phyloP scores from a whole-genome alignment of 169 alveolate genomes.

The Theileria orientalis region DNA sequence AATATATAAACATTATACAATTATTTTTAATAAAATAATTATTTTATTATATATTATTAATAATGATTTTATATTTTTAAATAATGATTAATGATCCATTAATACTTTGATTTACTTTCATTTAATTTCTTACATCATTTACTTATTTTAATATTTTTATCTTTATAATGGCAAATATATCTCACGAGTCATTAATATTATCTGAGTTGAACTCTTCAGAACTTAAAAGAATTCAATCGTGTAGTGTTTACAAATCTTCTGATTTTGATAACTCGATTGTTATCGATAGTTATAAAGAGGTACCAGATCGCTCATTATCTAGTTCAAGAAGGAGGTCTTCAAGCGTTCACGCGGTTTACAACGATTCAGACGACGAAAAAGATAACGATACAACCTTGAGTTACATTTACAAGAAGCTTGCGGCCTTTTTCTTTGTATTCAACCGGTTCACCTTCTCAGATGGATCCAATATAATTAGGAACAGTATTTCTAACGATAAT shows the following conservation, averaged over 20 bases:
- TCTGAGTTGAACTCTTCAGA: conserved; percentile 23
- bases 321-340: conserved; percentile 23
- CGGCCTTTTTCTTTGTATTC: conserved; percentile 49
- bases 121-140: too few relatives aligned
- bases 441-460: conserved; percentile 20
- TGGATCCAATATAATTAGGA: conserved; percentile 8
- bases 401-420: conserved; percentile 50
- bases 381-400: conserved; percentile 4
- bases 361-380: not conserved
- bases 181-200: conserved; percentile 28
- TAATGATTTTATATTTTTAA: too few relatives aligned
- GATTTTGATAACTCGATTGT: conserved; percentile 20
- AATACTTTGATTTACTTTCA: too few relatives aligned
- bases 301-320: not conserved
- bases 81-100: too few relatives aligned
- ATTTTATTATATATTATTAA: too few relatives aligned
- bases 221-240: conserved; percentile 21
- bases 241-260: not conserved
- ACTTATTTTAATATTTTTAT: too few relatives aligned
- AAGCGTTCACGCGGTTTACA: conserved; percentile 15
- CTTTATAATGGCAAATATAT: conserved; percentile 15
- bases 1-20: too few relatives aligned
- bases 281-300: conserved; percentile 25
- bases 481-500: too few relatives aligned
- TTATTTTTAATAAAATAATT: too few relatives aligned